Percentiles rank a stretch among this genome's conserved stretches.
phyloP scores from a whole-genome alignment of 108 stramenopile genomes.

The Nitzschia sp. region DNA sequence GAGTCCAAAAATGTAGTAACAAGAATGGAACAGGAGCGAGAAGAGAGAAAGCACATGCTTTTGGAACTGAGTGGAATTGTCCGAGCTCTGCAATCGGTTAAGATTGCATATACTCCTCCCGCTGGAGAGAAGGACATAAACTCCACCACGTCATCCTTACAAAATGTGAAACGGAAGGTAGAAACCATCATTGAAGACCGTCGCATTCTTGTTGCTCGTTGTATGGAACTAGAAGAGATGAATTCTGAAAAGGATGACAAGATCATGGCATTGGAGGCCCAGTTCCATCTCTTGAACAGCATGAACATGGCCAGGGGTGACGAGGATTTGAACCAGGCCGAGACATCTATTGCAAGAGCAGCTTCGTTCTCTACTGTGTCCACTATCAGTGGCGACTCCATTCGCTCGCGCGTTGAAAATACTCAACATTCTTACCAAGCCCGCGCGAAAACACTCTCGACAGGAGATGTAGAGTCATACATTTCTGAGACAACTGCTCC shows the following conservation, averaged over 20 bases:
- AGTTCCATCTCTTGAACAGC: conserved; percentile 13
- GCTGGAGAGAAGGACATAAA: neutral
- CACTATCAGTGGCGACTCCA: neutral
- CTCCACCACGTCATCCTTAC: neutral
- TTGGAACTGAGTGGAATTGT: conserved; percentile 33
- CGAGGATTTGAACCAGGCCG: neutral
- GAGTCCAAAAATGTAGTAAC: neutral
- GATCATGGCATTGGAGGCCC: conserved; percentile 13
- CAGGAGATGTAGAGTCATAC: neutral
- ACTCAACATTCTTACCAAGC: too few species aligned
- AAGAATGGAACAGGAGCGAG: conserved; percentile 10
- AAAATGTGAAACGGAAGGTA: conserved; percentile 31
- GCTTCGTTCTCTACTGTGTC: neutral
- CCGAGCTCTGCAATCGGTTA: conserved; percentile 21
- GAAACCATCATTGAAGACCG: conserved; percentile 34
- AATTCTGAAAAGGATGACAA: conserved; percentile 15
- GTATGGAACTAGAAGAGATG: conserved; percentile 20
- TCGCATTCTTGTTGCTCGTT: conserved; percentile 14
- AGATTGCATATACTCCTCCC: conserved; percentile 6
- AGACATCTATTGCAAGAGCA: neutral
- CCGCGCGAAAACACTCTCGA: neutral
- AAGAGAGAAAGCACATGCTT: conserved; percentile 15
- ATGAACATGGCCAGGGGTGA: conserved; percentile 7
- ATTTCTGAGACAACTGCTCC: neutral
- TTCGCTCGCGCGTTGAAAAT: neutral